These are phyloP conservation scores for Trichophyton verrucosum DNA, from an alignment of 2,329 filamentous ascomycete species.

Conservation along the genomic window DNA sequence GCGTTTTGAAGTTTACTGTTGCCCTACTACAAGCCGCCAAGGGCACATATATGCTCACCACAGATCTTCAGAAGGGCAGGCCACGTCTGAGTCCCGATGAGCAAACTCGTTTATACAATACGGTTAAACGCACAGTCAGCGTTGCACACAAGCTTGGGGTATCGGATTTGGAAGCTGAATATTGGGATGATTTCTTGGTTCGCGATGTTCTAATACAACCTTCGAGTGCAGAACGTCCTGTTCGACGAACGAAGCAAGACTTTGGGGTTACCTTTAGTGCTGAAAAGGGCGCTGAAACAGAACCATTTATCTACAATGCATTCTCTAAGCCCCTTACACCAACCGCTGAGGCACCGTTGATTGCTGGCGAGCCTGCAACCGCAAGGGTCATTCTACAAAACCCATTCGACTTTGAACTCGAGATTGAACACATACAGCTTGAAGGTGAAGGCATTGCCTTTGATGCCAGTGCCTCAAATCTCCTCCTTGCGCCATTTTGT, in stretches of 20 bases:
- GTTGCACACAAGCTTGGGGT: slow-evolving; percentile 66
- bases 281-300: slow-evolving; percentile 36
- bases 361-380: slow-evolving; percentile 62
- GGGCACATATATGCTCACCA: slow-evolving; percentile 61
- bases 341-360: slow-evolving; percentile 54
- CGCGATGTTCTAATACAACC: slow-evolving; percentile 60
- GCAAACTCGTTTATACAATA: slow-evolving; percentile 69
- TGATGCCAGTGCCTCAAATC: slow-evolving; percentile 50
- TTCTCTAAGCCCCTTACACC: slow-evolving; percentile 57
- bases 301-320: slow-evolving; percentile 92
- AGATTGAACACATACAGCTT: slow-evolving; percentile 69
- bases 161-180: slow-evolving; percentile 60
- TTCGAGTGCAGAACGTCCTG: slow-evolving; percentile 47
- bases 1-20: slow-evolving; percentile 77
- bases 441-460: slow-evolving; percentile 63
- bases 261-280: slow-evolving; percentile 32
- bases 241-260: slow-evolving; percentile 49
- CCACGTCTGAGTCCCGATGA: slow-evolving; percentile 67
- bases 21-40: slow-evolving; percentile 64
- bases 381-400: slow-evolving; percentile 85
- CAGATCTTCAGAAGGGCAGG: slow-evolving; percentile 55
- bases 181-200: slow-evolving; percentile 94
- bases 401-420: slow-evolving; percentile 82
- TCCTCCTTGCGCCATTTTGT: slow-evolving; percentile 65
- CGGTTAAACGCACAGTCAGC: slow-evolving; percentile 69